Evolutionary conservation across 306 rosid species (phyloP), one percentile per base, ranked within the genome.

Genomic region (Acmispon strigosus): DNA sequence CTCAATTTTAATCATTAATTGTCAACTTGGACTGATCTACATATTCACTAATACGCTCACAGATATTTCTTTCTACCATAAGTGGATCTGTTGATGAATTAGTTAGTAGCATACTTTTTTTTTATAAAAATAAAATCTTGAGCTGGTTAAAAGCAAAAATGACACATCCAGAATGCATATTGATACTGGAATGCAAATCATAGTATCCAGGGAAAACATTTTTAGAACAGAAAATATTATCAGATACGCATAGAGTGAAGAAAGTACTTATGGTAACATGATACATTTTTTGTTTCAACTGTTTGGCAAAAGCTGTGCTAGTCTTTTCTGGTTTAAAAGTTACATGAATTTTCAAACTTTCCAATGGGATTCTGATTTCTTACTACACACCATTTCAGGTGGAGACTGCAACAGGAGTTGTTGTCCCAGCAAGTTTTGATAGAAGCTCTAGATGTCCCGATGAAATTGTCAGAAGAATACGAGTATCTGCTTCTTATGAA

Each of bases 381-480:
- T 34, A 48, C 62, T 15, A 20, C 52, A 45, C 64, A 73, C 70
- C 41, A 66, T 74, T 79, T 65, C 86, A 90, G 98, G 85, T 87
- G 15, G 87, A 80, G 67, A 90, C 92, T 66, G 60, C 81, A 17
- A 81, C 86, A 5, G 97, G 98, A 76, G 72, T 62, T 6, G 69
- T 85, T 12, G 45, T 82, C 69, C 96, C 96, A 19, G 90, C 96
- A 15, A 69, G 78, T 47, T 90, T 93, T 69, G 88, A 90, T 73
- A 27, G 77, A 64, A 84, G 83, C 59, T 86, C 92, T 51, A 85
- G 98, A 84, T 87, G 88, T 75, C 97, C 97, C 8, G 96, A 87
- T 78, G 97, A 88, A 78, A 48, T 86, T 72, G 86, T 93, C 51
- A 76, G 98, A 85, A 81, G 94, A 90, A 88, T 88, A 76, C 81